Evolutionary conservation across 163 green algal genomes (phyloP).

Genomic region (Coccomyxa subellipsoidea): DNA sequence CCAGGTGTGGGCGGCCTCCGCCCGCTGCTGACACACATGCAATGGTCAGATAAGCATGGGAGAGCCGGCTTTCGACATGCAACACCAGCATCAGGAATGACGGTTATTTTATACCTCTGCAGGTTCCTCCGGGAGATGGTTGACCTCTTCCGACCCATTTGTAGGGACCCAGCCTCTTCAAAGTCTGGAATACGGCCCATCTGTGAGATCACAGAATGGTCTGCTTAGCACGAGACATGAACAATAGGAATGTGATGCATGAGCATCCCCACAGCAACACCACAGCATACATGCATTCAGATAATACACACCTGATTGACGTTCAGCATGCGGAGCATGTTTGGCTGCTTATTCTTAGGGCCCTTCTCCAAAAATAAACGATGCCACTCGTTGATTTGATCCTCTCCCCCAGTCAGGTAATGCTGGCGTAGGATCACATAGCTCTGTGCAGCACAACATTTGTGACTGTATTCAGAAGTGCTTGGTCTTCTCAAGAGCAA

Average conservation of each 20-base stretch:
- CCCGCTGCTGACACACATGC: not conserved
- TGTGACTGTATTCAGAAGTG: not conserved
- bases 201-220: too few relatives aligned
- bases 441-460: conserved; percentile 9
- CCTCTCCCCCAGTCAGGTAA: conserved; percentile 26
- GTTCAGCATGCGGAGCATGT: not conserved
- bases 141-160: not conserved
- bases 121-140: not conserved
- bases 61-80: too few relatives aligned
- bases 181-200: not conserved
- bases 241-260: too few relatives aligned
- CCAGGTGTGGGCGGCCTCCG: not conserved
- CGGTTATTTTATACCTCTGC: not conserved
- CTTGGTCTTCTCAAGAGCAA: not conserved
- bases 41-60: too few relatives aligned
- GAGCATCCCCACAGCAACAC: too few relatives aligned
- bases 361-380: conserved; percentile 25
- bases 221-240: too few relatives aligned
- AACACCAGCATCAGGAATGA: not conserved
- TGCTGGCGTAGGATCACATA: conserved; percentile 36
- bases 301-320: not conserved
- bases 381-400: conserved; percentile 33
- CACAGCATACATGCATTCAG: not conserved
- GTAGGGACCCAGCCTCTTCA: not conserved
- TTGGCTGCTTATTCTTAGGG: not conserved